A percentile compares a stretch with the other conserved stretches of the same genome.
These are phyloP conservation scores for Boletus subcaerulescens DNA, from an alignment of 768 basidiomycete species.

Conservation along the genomic window DNA sequence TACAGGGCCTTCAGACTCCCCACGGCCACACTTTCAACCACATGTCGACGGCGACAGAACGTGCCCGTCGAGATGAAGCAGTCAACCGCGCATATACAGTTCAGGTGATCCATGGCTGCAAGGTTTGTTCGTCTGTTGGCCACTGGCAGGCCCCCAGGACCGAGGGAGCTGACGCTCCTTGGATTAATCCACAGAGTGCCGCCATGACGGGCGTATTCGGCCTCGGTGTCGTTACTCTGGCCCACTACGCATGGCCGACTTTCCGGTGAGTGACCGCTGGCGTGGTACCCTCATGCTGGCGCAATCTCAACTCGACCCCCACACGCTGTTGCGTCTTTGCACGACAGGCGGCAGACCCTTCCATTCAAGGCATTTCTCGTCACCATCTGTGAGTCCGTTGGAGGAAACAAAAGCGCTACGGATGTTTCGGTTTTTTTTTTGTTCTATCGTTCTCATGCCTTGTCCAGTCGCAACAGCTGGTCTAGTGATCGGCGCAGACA, in stretches of 20 bases:
- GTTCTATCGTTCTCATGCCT: not conserved
- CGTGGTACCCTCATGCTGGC: not conserved
- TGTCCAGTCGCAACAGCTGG: conserved; percentile 59
- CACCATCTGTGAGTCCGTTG: conserved; percentile 53
- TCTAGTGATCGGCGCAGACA: conserved; percentile 73
- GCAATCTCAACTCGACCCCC: not conserved
- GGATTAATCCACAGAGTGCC: conserved; percentile 44
- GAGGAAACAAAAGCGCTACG: not conserved
- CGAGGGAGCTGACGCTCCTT: not conserved
- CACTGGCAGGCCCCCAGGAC: not conserved
- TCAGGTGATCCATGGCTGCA: conserved; percentile 56
- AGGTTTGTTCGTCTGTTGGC: conserved; percentile 38
- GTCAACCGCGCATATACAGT: conserved; percentile 56
- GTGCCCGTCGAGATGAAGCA: conserved; percentile 48
- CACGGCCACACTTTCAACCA: not conserved
- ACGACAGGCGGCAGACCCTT: conserved; percentile 67
- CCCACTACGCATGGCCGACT: conserved; percentile 67
- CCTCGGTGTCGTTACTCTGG: conserved; percentile 57
- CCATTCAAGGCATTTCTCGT: conserved; percentile 80
- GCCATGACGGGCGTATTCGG: conserved; percentile 51
- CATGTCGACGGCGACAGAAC: conserved; percentile 27
- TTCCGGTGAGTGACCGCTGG: conserved; percentile 51
- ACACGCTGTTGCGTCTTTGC: not conserved
- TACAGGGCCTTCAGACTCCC: no score
- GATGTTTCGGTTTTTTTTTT: not conserved